Base-by-base conservation (phyloP, 1,284 basidiomycete species). In the Athelia sp. region DNA sequence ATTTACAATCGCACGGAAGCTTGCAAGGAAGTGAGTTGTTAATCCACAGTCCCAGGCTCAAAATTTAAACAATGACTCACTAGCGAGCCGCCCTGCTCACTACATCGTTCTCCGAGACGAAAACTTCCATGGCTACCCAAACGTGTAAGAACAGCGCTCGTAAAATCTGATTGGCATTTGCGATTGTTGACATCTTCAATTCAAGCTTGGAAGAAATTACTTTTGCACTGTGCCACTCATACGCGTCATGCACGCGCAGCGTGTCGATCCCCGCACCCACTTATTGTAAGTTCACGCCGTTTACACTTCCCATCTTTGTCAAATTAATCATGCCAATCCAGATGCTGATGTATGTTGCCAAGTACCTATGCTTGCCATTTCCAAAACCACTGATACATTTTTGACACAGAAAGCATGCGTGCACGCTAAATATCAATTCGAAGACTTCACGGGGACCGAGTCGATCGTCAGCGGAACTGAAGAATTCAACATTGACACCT, bases 1-100 rank as follows among this genome's bases (percentile, higher is more conserved):
- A 70, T 50, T 56, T 69, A 0, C 67, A 69, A 48, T 63, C 61
- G 0, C 72, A 74, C 48, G 63, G 60, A 10, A 68, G 66, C 9
- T 53, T 72, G 9, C 62, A 69, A 43, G 70, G 70, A 19, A 72
- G 61, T 57, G 54, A 58, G 47, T 53, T 55, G 43, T 58, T 54
- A 3, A 56, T 60, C 35, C 62, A 60, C 46, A 61, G 56, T 19
- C 60, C 64, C 24, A 54, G 64, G 18, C 15, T 31, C 3, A 17
- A 35, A 13, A 10, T 35, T 10, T 38, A 11, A 34, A 45, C 14
- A 19, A 18, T 4, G 26, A 4, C 26, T 6, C 29, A 1, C 24
- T 17, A 56, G 54, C 54, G 1, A 54, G 52, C 14, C 34, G 61
- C 15, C 55, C 60, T 11, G 52, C 54, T 18, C 60, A 64, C 34